phyloP scores from a whole-genome alignment of 768 basidiomycete genomes.

The Mrakia blollopis region DNA sequence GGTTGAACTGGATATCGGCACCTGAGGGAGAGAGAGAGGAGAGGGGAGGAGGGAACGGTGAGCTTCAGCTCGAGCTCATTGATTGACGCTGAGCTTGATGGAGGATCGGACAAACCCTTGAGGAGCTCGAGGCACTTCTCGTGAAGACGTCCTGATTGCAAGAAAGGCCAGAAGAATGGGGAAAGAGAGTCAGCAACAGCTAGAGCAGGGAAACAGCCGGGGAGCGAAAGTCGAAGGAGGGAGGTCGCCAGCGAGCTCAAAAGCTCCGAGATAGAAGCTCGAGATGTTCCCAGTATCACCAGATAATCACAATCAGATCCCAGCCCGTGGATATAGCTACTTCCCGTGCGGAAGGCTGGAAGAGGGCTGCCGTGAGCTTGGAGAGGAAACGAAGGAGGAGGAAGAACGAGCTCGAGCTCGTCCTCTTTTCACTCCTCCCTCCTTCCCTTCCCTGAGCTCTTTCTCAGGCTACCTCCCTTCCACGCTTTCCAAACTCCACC shows the following conservation, averaged over 20 bases:
- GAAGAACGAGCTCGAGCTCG: not conserved
- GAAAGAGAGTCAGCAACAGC: too few species aligned
- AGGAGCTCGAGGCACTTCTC: slow-evolving; percentile 84
- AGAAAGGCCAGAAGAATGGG: not conserved
- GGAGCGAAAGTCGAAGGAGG: not conserved
- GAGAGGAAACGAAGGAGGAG: not conserved
- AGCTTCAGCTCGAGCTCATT: not conserved
- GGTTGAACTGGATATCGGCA: slow-evolving; percentile 90
- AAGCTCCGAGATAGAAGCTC: not conserved
- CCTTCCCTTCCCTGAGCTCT: not conserved
- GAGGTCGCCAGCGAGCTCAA: not conserved
- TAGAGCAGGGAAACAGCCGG: not conserved
- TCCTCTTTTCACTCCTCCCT: not conserved
- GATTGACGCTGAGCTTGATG: not conserved
- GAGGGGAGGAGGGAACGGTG: not conserved
- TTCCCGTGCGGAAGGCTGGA: not conserved
- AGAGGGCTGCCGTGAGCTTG: not conserved
- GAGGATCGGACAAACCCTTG: slow-evolving; percentile 55
- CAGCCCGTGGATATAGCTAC: not conserved
- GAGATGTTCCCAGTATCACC: not conserved
- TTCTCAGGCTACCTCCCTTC: not conserved
- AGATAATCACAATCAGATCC: not conserved
- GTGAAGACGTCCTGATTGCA: slow-evolving; percentile 65
- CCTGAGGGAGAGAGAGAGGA: slow-evolving; percentile 51
- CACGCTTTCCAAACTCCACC: not conserved